Evolutionary conservation across 2,329 filamentous ascomycete genomes (phyloP), one percentile per base, ranked within the genome.

Genomic region (Stagonosporopsis rhizophila): DNA sequence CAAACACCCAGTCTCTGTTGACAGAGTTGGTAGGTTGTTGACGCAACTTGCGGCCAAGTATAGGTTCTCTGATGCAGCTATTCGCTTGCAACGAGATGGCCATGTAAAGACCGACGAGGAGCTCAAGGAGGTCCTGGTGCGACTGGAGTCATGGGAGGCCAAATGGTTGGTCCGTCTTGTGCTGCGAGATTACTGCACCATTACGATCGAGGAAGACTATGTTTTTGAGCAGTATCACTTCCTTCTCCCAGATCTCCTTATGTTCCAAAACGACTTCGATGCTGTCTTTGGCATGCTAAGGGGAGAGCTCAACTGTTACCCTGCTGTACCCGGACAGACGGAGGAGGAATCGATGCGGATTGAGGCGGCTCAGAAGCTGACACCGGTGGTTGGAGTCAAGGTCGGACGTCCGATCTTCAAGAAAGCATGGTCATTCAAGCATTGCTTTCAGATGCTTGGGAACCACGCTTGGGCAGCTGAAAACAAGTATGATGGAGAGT

Each of bases 121-220:
- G 42, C 58, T 75, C 14, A 65, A 64, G 19, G 52, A 66, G 1
- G 64, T 15, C 78, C 92, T 50, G 81, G 83, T 41, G 23, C 62
- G 63, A 25, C 53, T 71, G 2, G 66, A 71, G 41, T 85, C 90
- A 3, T 80, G 81, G 81, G 90, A 96, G 69, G 89, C 88, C 4
- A 96, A 96, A 76, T 97, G 93, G 93, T 81, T 96, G 11, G 90
- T 90, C 82, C 84, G 93, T 3, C 79, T 97, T 27, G 81, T 96
- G 6, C 79, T 96, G 25, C 95, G 96, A 69, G 84, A 88, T 60
- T 90, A 88, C 56, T 81, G 83, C n/a, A 89, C 89, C 0, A 80
- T 93, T 0, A 72, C 83, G 1, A 69, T 96, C 1, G 85, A 92
- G 20, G 78, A 81, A 25, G 62, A 74, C 1, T 72, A 83, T 17